Percentiles rank a stretch among this genome's conserved stretches.
Conservation (phyloP, 495 filamentous ascomycete genomes). For the Parathielavia appendiculata region DNA sequence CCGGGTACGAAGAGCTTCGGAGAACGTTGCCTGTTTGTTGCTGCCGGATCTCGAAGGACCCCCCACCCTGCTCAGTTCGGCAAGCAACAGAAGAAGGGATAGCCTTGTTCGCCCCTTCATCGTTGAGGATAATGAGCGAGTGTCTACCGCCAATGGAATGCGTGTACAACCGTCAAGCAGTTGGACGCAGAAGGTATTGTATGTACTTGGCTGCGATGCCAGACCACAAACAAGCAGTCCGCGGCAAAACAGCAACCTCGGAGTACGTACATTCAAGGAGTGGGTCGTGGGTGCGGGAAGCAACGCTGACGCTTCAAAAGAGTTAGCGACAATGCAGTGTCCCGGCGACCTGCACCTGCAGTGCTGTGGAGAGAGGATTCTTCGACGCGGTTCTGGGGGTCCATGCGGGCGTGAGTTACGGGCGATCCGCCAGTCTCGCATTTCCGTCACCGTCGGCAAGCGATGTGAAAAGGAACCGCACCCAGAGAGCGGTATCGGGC, state of each 20-base stretch:
- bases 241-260: slow-evolving; percentile 32
- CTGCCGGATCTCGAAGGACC: slow-evolving; percentile 32
- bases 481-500: slow-evolving; percentile 11
- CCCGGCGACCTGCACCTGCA: slow-evolving; percentile 2
- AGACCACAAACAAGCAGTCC: slow-evolving; percentile 16
- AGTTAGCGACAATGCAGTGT: slow-evolving; percentile 8
- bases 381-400: not conserved
- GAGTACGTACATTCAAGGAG: slow-evolving; percentile 36
- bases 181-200: not conserved
- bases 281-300: slow-evolving; percentile 27
- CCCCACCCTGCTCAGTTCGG: slow-evolving; percentile 21
- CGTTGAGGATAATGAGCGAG: slow-evolving; percentile 13
- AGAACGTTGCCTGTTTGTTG: not conserved
- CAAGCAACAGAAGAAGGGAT: slow-evolving; percentile 32
- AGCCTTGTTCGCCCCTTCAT: slow-evolving; percentile 32
- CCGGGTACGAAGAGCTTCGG: not conserved
- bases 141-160: slow-evolving; percentile 1
- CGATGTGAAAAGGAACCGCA: slow-evolving; percentile 9
- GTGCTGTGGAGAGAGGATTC: slow-evolving; percentile 1
- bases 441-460: slow-evolving; percentile 21
- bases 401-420: slow-evolving; percentile 19
- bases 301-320: slow-evolving; percentile 2
- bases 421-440: slow-evolving; percentile 31
- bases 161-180: no score
- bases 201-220: no score